Evolutionary conservation across 2,329 filamentous ascomycete genomes (phyloP).

Genomic region (Curvularia sp.): DNA sequence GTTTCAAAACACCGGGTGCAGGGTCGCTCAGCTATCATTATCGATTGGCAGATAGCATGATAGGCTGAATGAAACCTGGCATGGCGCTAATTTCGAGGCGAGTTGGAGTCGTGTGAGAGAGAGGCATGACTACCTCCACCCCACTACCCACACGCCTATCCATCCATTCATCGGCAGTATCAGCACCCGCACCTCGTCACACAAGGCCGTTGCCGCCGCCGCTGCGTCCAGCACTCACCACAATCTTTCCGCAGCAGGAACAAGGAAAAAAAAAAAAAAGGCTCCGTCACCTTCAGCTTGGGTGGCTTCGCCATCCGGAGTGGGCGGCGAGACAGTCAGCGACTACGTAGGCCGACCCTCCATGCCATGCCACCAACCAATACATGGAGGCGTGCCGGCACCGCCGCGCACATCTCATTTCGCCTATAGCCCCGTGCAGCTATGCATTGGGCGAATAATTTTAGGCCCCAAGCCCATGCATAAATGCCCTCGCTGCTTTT

Average conservation of each 20-base stretch:
- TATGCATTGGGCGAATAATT: constrained; percentile 44
- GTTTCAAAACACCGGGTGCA: constrained; percentile 48
- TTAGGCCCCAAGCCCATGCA: constrained; percentile 49
- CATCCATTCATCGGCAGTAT: constrained; percentile 17
- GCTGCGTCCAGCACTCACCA: constrained; percentile 11
- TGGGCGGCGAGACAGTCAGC: constrained; percentile 26
- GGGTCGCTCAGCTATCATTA: constrained; percentile 47
- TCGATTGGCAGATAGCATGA: constrained; percentile 48
- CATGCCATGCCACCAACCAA: constrained; percentile 26
- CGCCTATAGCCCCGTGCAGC: constrained; percentile 41
- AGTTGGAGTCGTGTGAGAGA: constrained; percentile 15
- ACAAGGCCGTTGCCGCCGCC: neutral
- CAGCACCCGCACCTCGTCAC: constrained; percentile 10
- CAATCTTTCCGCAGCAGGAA: constrained; percentile 22
- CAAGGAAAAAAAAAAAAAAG: no score
- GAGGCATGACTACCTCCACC: neutral
- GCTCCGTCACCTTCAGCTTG: constrained; percentile 19
- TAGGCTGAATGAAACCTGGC: constrained; percentile 40
- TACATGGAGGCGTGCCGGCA: constrained; percentile 29
- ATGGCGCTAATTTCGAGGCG: constrained; percentile 32
- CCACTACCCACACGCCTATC: neutral
- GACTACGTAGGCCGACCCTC: constrained; percentile 20
- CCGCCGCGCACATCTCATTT: constrained; percentile 48
- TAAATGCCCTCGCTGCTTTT: constrained; percentile 44
- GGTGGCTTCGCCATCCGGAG: constrained; percentile 28